Evolutionary conservation across 2,329 filamentous ascomycete species (phyloP), one percentile per base, ranked within the genome.

Genomic region (Colletotrichum sp.): DNA sequence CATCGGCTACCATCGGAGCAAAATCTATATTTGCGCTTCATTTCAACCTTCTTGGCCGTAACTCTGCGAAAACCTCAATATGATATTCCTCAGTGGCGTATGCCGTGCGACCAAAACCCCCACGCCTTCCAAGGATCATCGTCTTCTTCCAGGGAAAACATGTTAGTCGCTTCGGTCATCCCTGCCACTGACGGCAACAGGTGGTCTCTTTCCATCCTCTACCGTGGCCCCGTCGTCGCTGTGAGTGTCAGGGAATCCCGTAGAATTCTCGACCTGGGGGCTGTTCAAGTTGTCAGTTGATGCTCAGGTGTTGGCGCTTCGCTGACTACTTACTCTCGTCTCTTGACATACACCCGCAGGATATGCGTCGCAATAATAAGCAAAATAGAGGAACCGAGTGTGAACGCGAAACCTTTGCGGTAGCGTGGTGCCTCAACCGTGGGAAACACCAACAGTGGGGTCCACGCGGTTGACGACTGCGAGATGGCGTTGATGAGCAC

Each of bases 381-480:
- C 3, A 72, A 60, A 10, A 77, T n/a, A 13, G 76, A 26, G 12
- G 65, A 77, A 12, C 30, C 73, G 2, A 77, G 66, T 1, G 69
- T 68, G 24, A 77, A 92, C 83, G 12, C 90, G 60, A 85, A 88
- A 2, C 87, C 87, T 71, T 88, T 88, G 0, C 83, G 81, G 67
- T 83, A 89, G 2, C 84, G 78, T 4, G 87, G 87, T 0, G 83
- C 84, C 71, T 89, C 86, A 3, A 86, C 83, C 0, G 87, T 89
- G 1, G 83, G 84, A 77, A 90, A 92, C 0, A 88, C 86, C 8
- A 92, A 79, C 5, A 92, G 78, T 5, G 87, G 88, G 4, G 89
- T 91, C 90, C 90, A 92, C 0, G 88, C 89, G 85, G 69, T 90
- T 87, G 44, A 90, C 83, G 4, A 89, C 89, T 91, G 1, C 87